Percentiles rank a stretch among this genome's conserved stretches.
phyloP scores from a whole-genome alignment of 768 basidiomycete species.

The Tubosaeta sp. region DNA sequence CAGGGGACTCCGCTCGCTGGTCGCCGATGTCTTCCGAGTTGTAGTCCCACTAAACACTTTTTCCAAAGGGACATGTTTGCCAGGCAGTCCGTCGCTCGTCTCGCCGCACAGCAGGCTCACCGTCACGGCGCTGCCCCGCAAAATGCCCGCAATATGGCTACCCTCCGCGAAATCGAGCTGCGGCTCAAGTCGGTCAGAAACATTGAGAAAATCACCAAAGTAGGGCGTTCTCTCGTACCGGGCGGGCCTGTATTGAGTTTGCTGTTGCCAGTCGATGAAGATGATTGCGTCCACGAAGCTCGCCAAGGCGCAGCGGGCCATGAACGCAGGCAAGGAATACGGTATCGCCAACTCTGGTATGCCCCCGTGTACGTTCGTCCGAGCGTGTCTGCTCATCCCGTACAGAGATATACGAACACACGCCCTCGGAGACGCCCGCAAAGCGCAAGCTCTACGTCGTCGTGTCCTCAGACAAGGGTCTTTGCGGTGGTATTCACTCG shows the following conservation, averaged over 20 bases:
- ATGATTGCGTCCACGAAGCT: constrained; percentile 99
- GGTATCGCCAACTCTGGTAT: constrained; percentile 86
- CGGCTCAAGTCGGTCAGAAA: constrained; percentile 94
- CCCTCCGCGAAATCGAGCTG: constrained; percentile 94
- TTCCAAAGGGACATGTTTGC: constrained; percentile 40
- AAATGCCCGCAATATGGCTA: constrained; percentile 86
- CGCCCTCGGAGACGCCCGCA: constrained; percentile 60
- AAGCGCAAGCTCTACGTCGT: constrained; percentile 88
- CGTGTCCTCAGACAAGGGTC: constrained; percentile 97
- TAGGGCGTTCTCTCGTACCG: constrained; percentile 31
- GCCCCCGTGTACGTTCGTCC: constrained; percentile 5
- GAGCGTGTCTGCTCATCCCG: constrained; percentile 1
- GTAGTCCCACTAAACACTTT: not conserved
- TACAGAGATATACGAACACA: constrained; percentile 84
- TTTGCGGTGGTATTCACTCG: constrained; percentile 99
- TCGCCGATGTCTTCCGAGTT: constrained; percentile 36
- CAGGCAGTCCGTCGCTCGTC: constrained; percentile 44
- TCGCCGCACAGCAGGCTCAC: constrained; percentile 36
- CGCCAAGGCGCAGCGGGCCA: constrained; percentile 90
- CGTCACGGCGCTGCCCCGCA: constrained; percentile 38
- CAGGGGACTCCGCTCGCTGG: constrained; percentile 28
- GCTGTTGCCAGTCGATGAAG: constrained; percentile 78
- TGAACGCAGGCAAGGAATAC: constrained; percentile 88
- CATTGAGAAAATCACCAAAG: constrained; percentile 99
- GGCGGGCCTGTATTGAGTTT: not conserved